Base-by-base conservation (phyloP, 2,329 filamentous ascomycete genomes). In the Fusarium sp. region DNA sequence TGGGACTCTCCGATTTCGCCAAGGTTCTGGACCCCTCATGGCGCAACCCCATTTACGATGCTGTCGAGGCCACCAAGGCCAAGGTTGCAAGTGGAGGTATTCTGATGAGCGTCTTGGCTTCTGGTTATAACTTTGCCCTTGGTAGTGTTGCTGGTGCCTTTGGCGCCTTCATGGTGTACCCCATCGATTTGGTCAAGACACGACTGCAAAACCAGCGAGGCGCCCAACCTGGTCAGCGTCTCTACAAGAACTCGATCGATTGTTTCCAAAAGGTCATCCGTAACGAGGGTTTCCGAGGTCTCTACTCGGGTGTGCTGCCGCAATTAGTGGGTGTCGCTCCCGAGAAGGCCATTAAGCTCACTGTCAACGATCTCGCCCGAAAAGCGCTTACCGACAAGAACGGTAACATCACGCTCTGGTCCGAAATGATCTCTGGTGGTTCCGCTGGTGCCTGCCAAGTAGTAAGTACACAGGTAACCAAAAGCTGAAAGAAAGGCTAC, bases 151-250 rank as follows among this genome's bases (percentile, higher is more conserved):
- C 96, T 10, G 96, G 96, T 81, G 96, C 96, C 12, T 99, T 99
- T 78, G 96, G 96, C 79, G 96, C 96, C 14, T 98, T 99, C 80
- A 98, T 99, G 93, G 96, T 99, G 56, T 99, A 99, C 80, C 96
- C 96, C 25, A 98, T 99, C 77, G 96, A 99, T 83, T 84, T 99
- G 66, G 96, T 99, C 80, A 99, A 99, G 88, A 99, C 96, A 2
- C 90, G 96, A 65, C 92, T 99, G 90, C 96, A 99, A 82, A 99
- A 99, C 84, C 96, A 99, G 85, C 89, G 96, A 72, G 90, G 89
- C 53, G 89, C 88, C 7, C 89, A 91, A 52, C 93, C 94, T 1
- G 96, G 96, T 60, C 91, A 97, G 80, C 86, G 92, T 66, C 83
- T 98, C 66, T 99, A 99, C 84, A 97, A 97, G 82, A 99, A 99